Conservation (phyloP, 2,329 filamentous ascomycete species). For the Tolypocladium pustulatum region DNA sequence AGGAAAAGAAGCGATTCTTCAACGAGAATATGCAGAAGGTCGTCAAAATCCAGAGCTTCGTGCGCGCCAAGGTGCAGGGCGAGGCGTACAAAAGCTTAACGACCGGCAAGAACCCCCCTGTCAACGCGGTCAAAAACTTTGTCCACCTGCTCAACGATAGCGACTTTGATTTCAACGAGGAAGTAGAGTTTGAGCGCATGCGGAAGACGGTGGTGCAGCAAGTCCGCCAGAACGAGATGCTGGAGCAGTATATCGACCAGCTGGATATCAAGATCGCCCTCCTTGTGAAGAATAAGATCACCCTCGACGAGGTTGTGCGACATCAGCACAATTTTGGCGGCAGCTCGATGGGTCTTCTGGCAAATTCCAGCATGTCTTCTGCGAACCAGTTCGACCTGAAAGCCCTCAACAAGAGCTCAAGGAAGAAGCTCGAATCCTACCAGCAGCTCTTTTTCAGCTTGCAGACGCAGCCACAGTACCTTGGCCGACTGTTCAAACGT, state of each 20-base stretch:
- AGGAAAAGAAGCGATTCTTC: conserved; percentile 80
- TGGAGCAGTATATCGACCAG: conserved; percentile 96
- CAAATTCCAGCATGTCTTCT: conserved; percentile 79
- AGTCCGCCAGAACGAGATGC: conserved; percentile 91
- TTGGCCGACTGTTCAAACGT: conserved; percentile 77
- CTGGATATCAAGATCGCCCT: conserved; percentile 98
- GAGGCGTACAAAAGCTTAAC: conserved; percentile 97
- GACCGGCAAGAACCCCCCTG: conserved; percentile 90
- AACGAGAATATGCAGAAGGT: conserved; percentile 98
- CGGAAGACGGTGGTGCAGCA: conserved; percentile 96
- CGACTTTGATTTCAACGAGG: conserved; percentile 97
- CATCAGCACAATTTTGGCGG: conserved; percentile 96
- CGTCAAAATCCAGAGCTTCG: conserved; percentile 95
- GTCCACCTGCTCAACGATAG: conserved; percentile 96
- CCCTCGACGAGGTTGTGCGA: conserved; percentile 90
- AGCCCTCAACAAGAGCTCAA: conserved; percentile 91
- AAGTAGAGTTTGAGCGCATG: conserved; percentile 90
- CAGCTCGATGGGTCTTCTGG: conserved; percentile 72
- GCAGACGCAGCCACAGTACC: conserved; percentile 91
- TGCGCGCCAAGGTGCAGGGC: conserved; percentile 88
- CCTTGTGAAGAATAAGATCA: conserved; percentile 99
- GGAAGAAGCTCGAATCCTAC: conserved; percentile 91
- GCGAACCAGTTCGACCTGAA: conserved; percentile 93
- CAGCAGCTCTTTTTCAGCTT: conserved; percentile 96
- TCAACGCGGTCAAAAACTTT: conserved; percentile 95